Percentiles rank a stretch among this genome's conserved stretches.
phyloP scores from a whole-genome alignment of 768 basidiomycete genomes.

The Neoboletus brunneissimus region DNA sequence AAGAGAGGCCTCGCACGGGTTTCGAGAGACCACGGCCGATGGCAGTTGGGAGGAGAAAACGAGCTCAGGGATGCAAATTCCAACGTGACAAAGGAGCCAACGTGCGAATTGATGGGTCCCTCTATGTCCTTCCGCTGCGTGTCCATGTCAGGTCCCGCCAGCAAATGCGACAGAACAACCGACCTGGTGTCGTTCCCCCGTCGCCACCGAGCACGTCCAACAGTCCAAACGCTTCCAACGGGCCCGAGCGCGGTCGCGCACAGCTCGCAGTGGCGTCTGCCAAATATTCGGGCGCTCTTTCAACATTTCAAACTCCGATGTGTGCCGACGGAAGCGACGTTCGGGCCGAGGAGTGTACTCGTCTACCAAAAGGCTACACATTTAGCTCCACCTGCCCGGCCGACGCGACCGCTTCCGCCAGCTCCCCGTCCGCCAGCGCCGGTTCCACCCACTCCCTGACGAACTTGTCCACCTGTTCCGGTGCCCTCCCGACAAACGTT shows the following conservation, averaged over 20 bases:
- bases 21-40: not conserved
- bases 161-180: not conserved
- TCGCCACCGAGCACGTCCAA: not conserved
- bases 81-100: constrained; percentile 18
- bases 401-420: constrained; percentile 49
- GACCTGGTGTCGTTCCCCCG: constrained; percentile 4
- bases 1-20: constrained; percentile 13
- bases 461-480: constrained; percentile 92
- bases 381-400: constrained; percentile 59
- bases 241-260: not conserved
- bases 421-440: constrained; percentile 61
- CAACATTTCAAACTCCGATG: constrained; percentile 22
- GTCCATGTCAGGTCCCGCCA: constrained; percentile 5
- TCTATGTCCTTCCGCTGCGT: constrained; percentile 11
- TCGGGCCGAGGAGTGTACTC: constrained; percentile 17
- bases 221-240: not conserved
- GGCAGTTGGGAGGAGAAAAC: constrained; percentile 12
- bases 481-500: constrained; percentile 91
- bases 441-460: constrained; percentile 84
- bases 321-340: constrained; percentile 14
- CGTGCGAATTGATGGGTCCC: constrained; percentile 31
- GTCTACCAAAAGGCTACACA: not conserved
- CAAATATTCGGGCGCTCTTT: constrained; percentile 8
- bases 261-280: not conserved
- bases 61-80: constrained; percentile 14